Base-by-base conservation (phyloP, 1,284 basidiomycete species). In the Puccinia horiana region DNA sequence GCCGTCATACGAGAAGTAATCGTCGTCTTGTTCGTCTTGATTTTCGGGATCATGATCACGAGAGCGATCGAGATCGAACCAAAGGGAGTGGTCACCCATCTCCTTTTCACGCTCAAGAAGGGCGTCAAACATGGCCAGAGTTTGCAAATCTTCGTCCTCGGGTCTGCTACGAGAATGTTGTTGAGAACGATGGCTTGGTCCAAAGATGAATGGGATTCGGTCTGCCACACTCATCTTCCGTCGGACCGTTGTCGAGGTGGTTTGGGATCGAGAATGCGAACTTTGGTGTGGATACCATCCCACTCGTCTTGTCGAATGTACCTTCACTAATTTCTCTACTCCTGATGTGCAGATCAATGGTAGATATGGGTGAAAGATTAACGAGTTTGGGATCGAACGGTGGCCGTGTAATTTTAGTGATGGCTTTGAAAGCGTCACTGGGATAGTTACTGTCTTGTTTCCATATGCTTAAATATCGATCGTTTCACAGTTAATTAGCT, bases 41-140 rank as follows among this genome's bases (percentile, higher is more conserved):
- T 54, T 18, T 5, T 14, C 14, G 52, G 11, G 26, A 2, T 35
- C 26, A 16, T 61, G 8, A 32, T 61, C 58, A 61, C 11, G 9
- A 12, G 58, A 12, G 12, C 5, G 58, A 6, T 61, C 58, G 14
- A 35, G 58, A 12, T 29, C 58, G 12, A 42, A 12, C 65, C 65
- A 69, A 6, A 69, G 42, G 42, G 65, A 42, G 11, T 69, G 65
- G 5, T 69, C 23, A 32, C 40, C 65, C 29, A 42, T 4, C 20
- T 69, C 65, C 26, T 69, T 69, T 44, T 69, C 65, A 20, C 65
- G 65, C 65, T 69, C 65, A 20, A 69, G 65, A 20, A 69, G 42
- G 20, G 65, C 65, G 42, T 77, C 76, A 47, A 77, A 77, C 58
- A 77, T 77, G 20, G 44, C 76, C 35, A 77, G 63, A 26, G 76